Evolutionary conservation across 179 eudicot genomes (phyloP), one percentile per base, ranked within the genome.

Genomic region (Sideroxylon spinosum): DNA sequence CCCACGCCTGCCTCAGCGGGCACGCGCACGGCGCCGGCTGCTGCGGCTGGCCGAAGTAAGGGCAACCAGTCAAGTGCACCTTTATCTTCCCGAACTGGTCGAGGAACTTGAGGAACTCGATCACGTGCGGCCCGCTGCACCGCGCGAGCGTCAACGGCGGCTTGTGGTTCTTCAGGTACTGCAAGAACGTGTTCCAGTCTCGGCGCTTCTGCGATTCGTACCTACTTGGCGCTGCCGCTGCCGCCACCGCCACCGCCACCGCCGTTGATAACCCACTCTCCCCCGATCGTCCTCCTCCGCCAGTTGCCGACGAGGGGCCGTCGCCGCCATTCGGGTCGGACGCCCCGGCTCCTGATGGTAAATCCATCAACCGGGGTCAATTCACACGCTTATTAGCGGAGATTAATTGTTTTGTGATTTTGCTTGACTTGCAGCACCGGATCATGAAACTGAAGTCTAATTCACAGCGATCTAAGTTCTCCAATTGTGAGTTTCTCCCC

Each of bases 71-170:
- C 73, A 73, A 71, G 84, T 92, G 97, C 80, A 92, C 94, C 79
- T 92, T 92, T 13, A 94, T 90, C 81, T 91, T 91, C 11, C 97
- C 97, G 73, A 91, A 91, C 78, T 91, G 97, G 81, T 91, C 97
- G 0, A 92, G 75, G 65, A 90, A 92, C 76, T 90, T 92, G 50
- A 92, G 86, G 80, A 92, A 92, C 77, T 92, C 97, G 19, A 90
- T 84, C 32, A 92, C 97, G 84, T 92, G 97, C n/a, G 97, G 94
- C 6, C 97, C 97, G 71, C 97, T 92, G 78, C 97, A 92, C 9
- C 97, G 80, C 0, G 85, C 82, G 0, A 90, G 81, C 46, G 92
- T 83, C 4, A 92, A 80, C 19, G 97, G 97, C 1, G 97, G 97
- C 80, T 87, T 90, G 89, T 92, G 97, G 89, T 92, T 92, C 68